phyloP scores from a whole-genome alignment of 768 basidiomycete genomes.

The Termitomyces sp. region DNA sequence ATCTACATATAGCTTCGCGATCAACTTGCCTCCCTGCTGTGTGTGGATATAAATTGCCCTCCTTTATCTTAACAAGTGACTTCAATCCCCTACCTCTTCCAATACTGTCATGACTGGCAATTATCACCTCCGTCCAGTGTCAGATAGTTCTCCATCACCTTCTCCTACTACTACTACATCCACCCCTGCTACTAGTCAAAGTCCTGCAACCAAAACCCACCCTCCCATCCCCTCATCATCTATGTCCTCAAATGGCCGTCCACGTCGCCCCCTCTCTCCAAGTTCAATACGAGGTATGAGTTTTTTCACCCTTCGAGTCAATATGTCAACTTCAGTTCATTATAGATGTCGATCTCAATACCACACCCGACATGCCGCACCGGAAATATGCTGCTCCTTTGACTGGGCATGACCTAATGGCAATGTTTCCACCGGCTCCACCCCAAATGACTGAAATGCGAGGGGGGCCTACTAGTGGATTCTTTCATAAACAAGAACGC shows the following conservation, averaged over 20 bases:
- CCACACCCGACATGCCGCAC: slow-evolving; percentile 39
- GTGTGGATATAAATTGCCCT: slow-evolving; percentile 21
- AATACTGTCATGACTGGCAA: slow-evolving; percentile 11
- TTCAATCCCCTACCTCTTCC: slow-evolving; percentile 10
- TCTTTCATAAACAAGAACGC: slow-evolving; percentile 71
- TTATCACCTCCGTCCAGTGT: slow-evolving; percentile 56
- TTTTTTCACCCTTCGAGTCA: not conserved
- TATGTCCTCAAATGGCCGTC: slow-evolving; percentile 24
- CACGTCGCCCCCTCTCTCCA: slow-evolving; percentile 58
- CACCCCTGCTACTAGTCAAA: slow-evolving; percentile 40
- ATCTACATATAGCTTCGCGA: slow-evolving; percentile 21
- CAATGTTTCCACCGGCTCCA: slow-evolving; percentile 69
- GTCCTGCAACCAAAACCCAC: slow-evolving; percentile 24
- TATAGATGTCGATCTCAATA: slow-evolving; percentile 61
- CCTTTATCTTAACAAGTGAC: slow-evolving; percentile 5
- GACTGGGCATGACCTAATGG: slow-evolving; percentile 81
- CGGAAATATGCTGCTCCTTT: slow-evolving; percentile 71
- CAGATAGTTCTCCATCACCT: slow-evolving; percentile 41
- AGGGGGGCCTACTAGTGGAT: slow-evolving; percentile 63
- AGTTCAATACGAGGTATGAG: slow-evolving; percentile 52
- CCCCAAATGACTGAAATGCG: slow-evolving; percentile 54
- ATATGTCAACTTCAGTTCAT: not conserved
- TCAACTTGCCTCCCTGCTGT: slow-evolving; percentile 21
- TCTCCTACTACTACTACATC: slow-evolving; percentile 49
- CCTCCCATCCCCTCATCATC: slow-evolving; percentile 18